Evolutionary conservation across 2,329 filamentous ascomycete species (phyloP), one percentile per base, ranked within the genome.

Genomic region (Cordyceps militaris): DNA sequence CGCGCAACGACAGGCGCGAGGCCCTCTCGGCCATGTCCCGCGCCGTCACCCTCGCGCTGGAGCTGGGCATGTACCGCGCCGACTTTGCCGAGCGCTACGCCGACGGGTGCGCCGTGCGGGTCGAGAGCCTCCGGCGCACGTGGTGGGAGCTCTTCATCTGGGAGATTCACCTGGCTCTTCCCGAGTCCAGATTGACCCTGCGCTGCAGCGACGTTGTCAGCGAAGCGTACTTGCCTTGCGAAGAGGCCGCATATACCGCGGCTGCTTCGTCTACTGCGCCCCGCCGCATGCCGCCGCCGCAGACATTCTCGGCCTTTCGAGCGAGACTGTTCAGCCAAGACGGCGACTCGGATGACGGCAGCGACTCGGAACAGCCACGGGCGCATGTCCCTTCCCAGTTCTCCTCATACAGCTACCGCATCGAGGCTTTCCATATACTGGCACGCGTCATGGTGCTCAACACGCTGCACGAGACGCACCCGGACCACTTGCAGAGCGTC

Each of bases 361-460:
- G 48, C 48, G 14, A n/a, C 8, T 16, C 32, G 23, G 5, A 36
- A 9, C 19, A 26, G 32, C 48, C 4, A 21, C 30, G 1, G 9
- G 7, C 16, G 5, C 48, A 50, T 13, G 7, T 14, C 3, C 30
- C 48, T 1, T 49, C 19, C 2, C 30, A 21, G 19, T 50, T 50
- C 21, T 50, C 48, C 3, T 50, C 50, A 0, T 54, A 54, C 50
- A 42, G 50, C 50, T 54, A 42, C 40, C 50, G 50, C 38, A 54
- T 54, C 24, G 50, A 44, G 50, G 50, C 50, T 1, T 54, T 54
- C 23, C 24, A 54, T 19, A 54, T 54, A 11, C 50, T 54, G 13
- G 50, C 50, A 4, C 28, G 50, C 4, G 50, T 54, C 16, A 28
- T 54, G 36, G 34, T 54, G n/a, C 50, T 54, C 50, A 54, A 54